These are phyloP conservation scores for Flaveria brownii DNA, from an alignment of 129 eudicot genomes.

Conservation along the genomic window DNA sequence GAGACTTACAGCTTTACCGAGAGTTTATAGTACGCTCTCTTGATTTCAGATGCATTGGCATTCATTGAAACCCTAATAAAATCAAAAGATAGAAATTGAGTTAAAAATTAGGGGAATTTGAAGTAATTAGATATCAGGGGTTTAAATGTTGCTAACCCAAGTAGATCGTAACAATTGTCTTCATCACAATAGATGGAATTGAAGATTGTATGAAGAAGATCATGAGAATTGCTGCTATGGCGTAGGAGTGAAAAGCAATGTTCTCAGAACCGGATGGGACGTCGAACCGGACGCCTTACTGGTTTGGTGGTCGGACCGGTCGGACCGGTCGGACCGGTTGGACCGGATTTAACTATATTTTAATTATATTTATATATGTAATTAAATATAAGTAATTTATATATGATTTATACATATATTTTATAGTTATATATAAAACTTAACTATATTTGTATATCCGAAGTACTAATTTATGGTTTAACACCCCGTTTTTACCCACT, in stretches of 20 bases:
- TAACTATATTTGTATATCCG: too few relatives aligned
- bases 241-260: constrained; percentile 54
- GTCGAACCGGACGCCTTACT: too few relatives aligned
- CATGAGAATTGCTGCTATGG: constrained; percentile 38
- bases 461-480: too few relatives aligned
- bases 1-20: constrained; percentile 75
- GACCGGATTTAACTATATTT: too few relatives aligned
- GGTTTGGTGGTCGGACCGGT: too few relatives aligned
- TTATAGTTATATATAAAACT: too few relatives aligned
- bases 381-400: too few relatives aligned
- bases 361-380: too few relatives aligned
- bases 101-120: background rate
- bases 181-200: constrained; percentile 83
- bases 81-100: constrained; percentile 12
- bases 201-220: constrained; percentile 66
- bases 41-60: constrained; percentile 83
- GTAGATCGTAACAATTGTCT: constrained; percentile 94
- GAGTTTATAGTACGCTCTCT: constrained; percentile 90
- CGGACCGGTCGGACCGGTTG: too few relatives aligned
- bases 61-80: constrained; percentile 65
- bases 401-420: too few relatives aligned
- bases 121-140: background rate
- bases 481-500: too few relatives aligned
- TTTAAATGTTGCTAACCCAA: constrained; percentile 50
- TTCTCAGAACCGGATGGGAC: too few relatives aligned